Evolutionary conservation across 768 basidiomycete genomes (phyloP), one percentile per base, ranked within the genome.

Genomic region (Macrolepiota fuliginosa): DNA sequence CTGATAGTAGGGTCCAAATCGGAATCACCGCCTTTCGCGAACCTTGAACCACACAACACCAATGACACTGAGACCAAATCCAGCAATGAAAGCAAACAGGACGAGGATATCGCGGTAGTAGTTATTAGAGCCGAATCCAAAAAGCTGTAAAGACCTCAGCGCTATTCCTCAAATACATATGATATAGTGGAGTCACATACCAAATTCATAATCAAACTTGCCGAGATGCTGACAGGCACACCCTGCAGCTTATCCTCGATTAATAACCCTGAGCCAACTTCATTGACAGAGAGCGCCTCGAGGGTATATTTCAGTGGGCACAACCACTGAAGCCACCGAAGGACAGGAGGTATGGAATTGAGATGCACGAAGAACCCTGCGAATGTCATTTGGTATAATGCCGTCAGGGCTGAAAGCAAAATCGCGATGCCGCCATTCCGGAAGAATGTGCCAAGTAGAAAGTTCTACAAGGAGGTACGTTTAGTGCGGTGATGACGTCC

Each of bases 281-380:
- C 96, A 69, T 98, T 98, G 39, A 97, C 91, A 12, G 89, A 80
- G 15, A 97, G 78, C 4, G 96, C 96, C 70, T 94, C 92, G n/a
- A 92, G 78, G 25, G 81, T 79, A 70, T 86, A 93, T 72, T 94
- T 94, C 51, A 94, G 80, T 40, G 92, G 91, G 57, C 90, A 90
- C 61, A 96, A 67, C 89, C 93, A 98, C 69, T 96, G 90, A 56
- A 98, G 78, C 96, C 96, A 98, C 15, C 96, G 83, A 1, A 98
- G 81, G 1, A 96, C 93, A 1, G 92, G 91, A 3, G 96, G 94
- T 62, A 98, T 96, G 62, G 82, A 79, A 63, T 77, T 74, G 60
- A 96, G 81, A 71, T 96, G 92, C 56, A 96, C 92, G 71, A 97
- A 97, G 79, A 96, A 98, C 13, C 93, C 93, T 0, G 93, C 92